Conservation (phyloP, 1,284 basidiomycete species). For the Trichosporon sp. region DNA sequence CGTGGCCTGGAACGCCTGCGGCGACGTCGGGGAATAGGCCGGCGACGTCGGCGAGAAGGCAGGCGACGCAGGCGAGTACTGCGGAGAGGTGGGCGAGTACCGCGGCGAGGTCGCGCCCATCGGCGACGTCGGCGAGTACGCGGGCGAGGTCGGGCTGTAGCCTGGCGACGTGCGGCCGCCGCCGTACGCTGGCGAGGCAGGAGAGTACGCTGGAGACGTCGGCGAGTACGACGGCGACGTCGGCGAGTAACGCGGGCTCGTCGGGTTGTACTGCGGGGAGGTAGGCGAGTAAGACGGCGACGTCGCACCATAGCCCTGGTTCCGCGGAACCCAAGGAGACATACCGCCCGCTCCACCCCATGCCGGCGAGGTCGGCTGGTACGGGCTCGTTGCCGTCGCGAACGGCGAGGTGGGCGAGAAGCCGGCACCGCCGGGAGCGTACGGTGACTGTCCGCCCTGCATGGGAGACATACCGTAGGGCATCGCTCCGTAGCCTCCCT, state of each 20-base stretch:
- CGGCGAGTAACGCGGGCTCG: slow-evolving; percentile 83
- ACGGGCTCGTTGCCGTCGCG: slow-evolving; percentile 43
- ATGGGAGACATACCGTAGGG: slow-evolving; percentile 77
- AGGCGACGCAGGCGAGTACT: slow-evolving; percentile 39
- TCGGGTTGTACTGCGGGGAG: slow-evolving; percentile 79
- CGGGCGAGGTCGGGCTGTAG: slow-evolving; percentile 40
- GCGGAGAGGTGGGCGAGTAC: slow-evolving; percentile 26
- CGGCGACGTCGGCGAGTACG: slow-evolving; percentile 27
- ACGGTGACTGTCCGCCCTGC: slow-evolving; percentile 55
- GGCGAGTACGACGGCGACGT: slow-evolving; percentile 72
- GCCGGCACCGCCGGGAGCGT: slow-evolving; percentile 57
- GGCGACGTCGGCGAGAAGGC: slow-evolving; percentile 57
- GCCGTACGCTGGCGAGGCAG: slow-evolving; percentile 71
- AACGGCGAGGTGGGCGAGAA: slow-evolving; percentile 84
- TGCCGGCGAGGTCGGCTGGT: slow-evolving; percentile 68
- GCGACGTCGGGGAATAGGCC: slow-evolving; percentile 52
- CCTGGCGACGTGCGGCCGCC: slow-evolving; percentile 30
- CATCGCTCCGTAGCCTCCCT: slow-evolving; percentile 53
- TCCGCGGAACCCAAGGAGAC: slow-evolving; percentile 65
- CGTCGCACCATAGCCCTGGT: slow-evolving; percentile 57
- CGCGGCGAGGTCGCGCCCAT: slow-evolving; percentile 24
- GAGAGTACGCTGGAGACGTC: slow-evolving; percentile 35
- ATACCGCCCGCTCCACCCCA: slow-evolving; percentile 61
- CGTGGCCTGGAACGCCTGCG: slow-evolving; percentile 69
- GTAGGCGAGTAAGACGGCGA: slow-evolving; percentile 74